Percentiles rank a stretch among this genome's conserved stretches.
Evolutionary conservation across 176 grass and related monocot species (phyloP).

Genomic region (Musa acuminata): DNA sequence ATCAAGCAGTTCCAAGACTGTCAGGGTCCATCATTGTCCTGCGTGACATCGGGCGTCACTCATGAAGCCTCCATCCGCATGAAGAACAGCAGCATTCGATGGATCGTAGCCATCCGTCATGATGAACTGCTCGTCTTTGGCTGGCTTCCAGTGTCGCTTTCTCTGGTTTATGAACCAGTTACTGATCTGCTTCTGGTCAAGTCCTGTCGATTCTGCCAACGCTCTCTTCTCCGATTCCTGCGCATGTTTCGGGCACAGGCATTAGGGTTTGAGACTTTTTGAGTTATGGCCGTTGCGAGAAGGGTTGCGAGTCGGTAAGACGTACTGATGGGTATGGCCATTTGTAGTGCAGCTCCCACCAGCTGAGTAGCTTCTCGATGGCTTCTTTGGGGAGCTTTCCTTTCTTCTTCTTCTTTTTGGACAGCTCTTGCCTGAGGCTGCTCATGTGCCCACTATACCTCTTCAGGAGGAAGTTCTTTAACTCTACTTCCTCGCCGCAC

Average conservation of each 20-base stretch:
- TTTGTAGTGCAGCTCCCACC: constrained; percentile 9
- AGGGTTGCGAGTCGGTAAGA: background rate
- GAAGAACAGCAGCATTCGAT: constrained; percentile 5
- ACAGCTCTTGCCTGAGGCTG: background rate
- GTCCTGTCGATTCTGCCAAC: constrained; percentile 64
- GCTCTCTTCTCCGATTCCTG: constrained; percentile 77
- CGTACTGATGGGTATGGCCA: constrained; percentile 5
- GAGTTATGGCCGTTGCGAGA: too few relatives aligned
- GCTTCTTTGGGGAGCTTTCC: constrained; percentile 4
- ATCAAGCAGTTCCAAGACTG: too few relatives aligned
- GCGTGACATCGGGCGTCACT: too few relatives aligned
- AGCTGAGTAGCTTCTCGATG: background rate
- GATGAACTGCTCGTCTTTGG: constrained; percentile 44
- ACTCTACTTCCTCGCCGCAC: background rate
- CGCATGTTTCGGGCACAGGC: background rate
- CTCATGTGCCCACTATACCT: background rate
- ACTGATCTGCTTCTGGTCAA: constrained; percentile 87
- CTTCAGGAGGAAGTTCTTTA: background rate
- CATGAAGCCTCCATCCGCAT: constrained; percentile 18
- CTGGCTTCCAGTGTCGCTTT: constrained; percentile 86
- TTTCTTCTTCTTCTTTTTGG: constrained; percentile 6
- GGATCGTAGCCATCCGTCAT: constrained; percentile 47
- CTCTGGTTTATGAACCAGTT: constrained; percentile 99
- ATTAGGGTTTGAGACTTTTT: too few relatives aligned
- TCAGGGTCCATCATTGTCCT: too few relatives aligned